Evolutionary conservation across 73 alveolate species (phyloP).

Genomic region (Paramecium bursaria): DNA sequence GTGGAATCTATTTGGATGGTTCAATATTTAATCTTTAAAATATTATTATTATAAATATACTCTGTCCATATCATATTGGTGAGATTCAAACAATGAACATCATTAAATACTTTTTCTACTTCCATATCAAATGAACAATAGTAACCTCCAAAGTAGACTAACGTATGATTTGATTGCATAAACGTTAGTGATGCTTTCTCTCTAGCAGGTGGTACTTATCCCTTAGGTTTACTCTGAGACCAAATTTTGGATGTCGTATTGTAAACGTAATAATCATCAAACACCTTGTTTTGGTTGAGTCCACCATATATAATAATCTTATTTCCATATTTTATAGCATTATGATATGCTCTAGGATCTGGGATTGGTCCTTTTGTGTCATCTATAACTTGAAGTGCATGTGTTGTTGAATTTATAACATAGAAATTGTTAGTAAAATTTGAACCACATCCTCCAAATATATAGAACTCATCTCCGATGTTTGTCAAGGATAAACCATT

Average conservation of each 20-base stretch:
- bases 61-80: constrained; percentile 72
- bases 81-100: constrained; percentile 70
- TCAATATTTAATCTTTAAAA: constrained; percentile 5
- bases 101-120: constrained; percentile 63
- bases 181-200: constrained; percentile 65
- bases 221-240: constrained; percentile 67
- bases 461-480: constrained; percentile 74
- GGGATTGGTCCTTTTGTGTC: constrained; percentile 71
- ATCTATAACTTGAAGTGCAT: constrained; percentile 60
- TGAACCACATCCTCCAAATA: constrained; percentile 73
- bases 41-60: constrained; percentile 5
- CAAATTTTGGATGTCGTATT: constrained; percentile 67
- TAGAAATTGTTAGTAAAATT: constrained; percentile 60
- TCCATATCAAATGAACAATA: constrained; percentile 65
- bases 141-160: constrained; percentile 67
- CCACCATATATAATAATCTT: constrained; percentile 73
- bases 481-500: constrained; percentile 69
- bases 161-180: constrained; percentile 13
- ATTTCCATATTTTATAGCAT: constrained; percentile 66
- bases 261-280: constrained; percentile 70
- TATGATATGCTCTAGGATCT: constrained; percentile 72
- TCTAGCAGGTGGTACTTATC: constrained; percentile 71
- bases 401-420: constrained; percentile 67
- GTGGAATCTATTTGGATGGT: constrained; percentile 60
- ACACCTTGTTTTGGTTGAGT: constrained; percentile 61